A percentile compares a stretch with the other conserved stretches of the same genome.
Evolutionary conservation across 495 filamentous ascomycete genomes (phyloP).

Genomic region (Penicillium cinerascens): DNA sequence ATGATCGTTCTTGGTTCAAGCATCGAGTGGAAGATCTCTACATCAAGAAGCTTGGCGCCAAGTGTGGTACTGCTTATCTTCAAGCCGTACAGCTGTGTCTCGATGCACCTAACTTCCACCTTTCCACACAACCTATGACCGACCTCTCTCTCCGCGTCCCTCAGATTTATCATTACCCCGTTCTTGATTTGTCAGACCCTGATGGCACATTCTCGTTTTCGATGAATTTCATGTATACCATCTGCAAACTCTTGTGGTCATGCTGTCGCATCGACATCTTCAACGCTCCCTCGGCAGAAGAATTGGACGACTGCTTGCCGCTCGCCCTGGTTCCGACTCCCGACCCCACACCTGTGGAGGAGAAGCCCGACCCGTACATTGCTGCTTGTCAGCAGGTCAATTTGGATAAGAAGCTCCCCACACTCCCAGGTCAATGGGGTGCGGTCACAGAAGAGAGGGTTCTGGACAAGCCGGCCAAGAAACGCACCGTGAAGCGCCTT

Average conservation of each 20-base stretch:
- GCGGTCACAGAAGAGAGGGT: conserved; percentile 22
- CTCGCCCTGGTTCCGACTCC: conserved; percentile 41
- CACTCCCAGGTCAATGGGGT: conserved; percentile 26
- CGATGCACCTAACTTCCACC: conserved; percentile 63
- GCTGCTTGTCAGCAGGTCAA: conserved; percentile 14
- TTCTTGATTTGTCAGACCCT: conserved; percentile 46
- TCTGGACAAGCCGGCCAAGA: conserved; percentile 33
- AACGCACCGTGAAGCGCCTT: conserved; percentile 44
- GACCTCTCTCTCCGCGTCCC: conserved; percentile 42
- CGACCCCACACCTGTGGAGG: conserved; percentile 28
- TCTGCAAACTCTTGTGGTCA: conserved; percentile 43
- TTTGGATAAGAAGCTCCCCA: conserved; percentile 21
- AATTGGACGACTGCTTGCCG: conserved; percentile 45
- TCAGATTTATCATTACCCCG: conserved; percentile 46
- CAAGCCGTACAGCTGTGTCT: conserved; percentile 78
- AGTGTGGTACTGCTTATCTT: conserved; percentile 74
- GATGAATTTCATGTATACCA: conserved; percentile 48
- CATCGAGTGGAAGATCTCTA: conserved; percentile 59
- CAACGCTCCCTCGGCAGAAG: conserved; percentile 39
- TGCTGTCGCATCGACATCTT: conserved; percentile 48
- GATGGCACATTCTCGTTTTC: conserved; percentile 46
- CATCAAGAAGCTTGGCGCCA: conserved; percentile 62
- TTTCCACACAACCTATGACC: conserved; percentile 54
- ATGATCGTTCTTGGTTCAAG: conserved; percentile 61
- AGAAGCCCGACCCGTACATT: conserved; percentile 19